Evolutionary conservation across 106 monocot species (phyloP), one percentile per base, ranked within the genome.

Genomic region (Dendrobium catenatum): DNA sequence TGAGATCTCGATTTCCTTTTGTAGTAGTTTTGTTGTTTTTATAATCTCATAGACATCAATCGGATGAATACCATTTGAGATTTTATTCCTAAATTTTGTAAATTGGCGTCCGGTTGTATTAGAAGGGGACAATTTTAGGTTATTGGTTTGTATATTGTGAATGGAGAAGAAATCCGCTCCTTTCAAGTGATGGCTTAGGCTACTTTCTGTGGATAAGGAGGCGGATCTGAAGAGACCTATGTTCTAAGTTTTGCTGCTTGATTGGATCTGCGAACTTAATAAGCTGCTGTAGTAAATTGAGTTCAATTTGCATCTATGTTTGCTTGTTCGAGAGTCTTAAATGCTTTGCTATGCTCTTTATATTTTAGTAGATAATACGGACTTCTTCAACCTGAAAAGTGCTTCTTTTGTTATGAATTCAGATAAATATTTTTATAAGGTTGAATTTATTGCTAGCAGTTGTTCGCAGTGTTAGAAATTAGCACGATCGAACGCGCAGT

Each of bases 1-100:
- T 93, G 19, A 73, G 55, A 27, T 44, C 9, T 56, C 81, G 20
- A 33, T 51, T 6, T 22, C 24, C 40, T 11, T 26, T 16, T 22
- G 26, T 43, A 17, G 22, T 58, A 22, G 1, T 33, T 70, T 33
- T 67, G 15, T 24, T 73, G 33, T 61, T 58, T 17, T 43, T 44
- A 15, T 80, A 26, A 0, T 75, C 27, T 76, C 10, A 61, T 55
- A 19, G 24, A 26, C 18, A 6, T 43, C 9, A 44, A 42, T 80
- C 61, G 10, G 49, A 22, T 22, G 6, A 6, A 3, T n/a, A 56
- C 2, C 42, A 7, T 51, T 31, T 77, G 77, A 54, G 77, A 77
- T 48, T 77, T 26, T 77, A 15, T 4, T n/a, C 61, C 5, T 4
- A 22, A 4, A 22, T n/a, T n/a, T 41, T 76, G 76, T 5, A 51